Base-by-base conservation (phyloP, 768 basidiomycete species). In the Phanerodontia chrysosporium region DNA sequence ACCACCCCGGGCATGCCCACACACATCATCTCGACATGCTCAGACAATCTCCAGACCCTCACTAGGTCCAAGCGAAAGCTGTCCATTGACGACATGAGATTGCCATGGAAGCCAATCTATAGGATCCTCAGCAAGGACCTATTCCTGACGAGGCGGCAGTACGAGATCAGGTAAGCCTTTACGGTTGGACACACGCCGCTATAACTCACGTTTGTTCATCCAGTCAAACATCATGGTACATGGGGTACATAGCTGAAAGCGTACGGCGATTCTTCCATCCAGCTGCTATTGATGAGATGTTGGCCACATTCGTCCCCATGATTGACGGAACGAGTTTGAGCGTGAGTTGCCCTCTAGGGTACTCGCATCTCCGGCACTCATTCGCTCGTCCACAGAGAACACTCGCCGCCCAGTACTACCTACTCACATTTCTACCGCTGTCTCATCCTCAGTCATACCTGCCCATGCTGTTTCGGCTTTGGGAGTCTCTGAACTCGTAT, bases 401-500 rank as follows among this genome's bases (percentile, higher is more conserved):
- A 53, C 79, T 95, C 45, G 83, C 90, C 13, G 85, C 90, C 3
- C 91, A 95, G 71, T 91, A 89, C 67, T 93, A 91, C 73, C 76
- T 95, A 66, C 79, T 89, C 64, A 89, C 89, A 35, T 95, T 95
- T 74, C 79, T 96, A 51, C 94, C 94, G 2, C 77, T 90, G 59
- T 83, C 84, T 6, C 92, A 94, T 68, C 92, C 92, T 30, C 89
- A 93, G 74, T 82, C 83, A 46, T 95, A 94, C 77, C 80, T 85
- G 55, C 88, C 83, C 54, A 88, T 89, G 81, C 78, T 94, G 55
- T 90, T 95, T 75, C 85, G 88, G 55, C 67, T 93, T 48, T 95
- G 92, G 91, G 87, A 90, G 72, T 88, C 90, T 13, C 78, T 95
- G 67, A 93, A 94, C 75, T 92, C 90, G 58, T 90, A 90, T 71